Conservation (phyloP, 2,329 filamentous ascomycete species). For the Fusarium kyushuense region DNA sequence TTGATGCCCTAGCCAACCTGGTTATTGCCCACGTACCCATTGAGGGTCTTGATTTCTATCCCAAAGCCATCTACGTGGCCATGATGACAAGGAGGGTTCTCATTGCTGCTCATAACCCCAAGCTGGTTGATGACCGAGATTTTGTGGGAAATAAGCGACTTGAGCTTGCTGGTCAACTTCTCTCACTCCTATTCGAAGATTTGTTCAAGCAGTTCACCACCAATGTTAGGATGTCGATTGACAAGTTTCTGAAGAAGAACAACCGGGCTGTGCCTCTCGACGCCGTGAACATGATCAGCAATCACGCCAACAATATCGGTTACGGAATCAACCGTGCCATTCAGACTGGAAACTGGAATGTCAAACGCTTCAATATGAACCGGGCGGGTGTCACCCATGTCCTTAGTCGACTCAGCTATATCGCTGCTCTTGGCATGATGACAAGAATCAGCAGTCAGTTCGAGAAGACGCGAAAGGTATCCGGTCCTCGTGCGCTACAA, state of each 20-base stretch:
- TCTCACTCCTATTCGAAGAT: slow-evolving; percentile 96
- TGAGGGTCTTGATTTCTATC: slow-evolving; percentile 90
- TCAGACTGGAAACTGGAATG: slow-evolving; percentile 96
- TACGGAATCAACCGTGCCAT: slow-evolving; percentile 95
- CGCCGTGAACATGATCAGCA: slow-evolving; percentile 84
- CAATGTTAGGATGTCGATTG: slow-evolving; percentile 91
- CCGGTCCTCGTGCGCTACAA: slow-evolving; percentile 93
- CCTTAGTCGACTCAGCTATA: slow-evolving; percentile 93
- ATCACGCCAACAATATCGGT: slow-evolving; percentile 88
- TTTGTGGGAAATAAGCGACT: slow-evolving; percentile 98
- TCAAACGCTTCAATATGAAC: slow-evolving; percentile 99
- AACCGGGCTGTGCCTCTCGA: slow-evolving; percentile 91
- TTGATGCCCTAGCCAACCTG: slow-evolving; percentile 92
- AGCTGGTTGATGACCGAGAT: slow-evolving; percentile 93
- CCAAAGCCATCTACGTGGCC: slow-evolving; percentile 96
- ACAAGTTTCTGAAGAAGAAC: slow-evolving; percentile 95
- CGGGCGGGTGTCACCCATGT: slow-evolving; percentile 96
- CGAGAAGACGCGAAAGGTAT: slow-evolving; percentile 97
- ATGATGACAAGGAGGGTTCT: slow-evolving; percentile 97
- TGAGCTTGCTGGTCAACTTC: slow-evolving; percentile 92
- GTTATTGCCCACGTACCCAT: slow-evolving; percentile 96
- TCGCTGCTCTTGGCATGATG: slow-evolving; percentile 99
- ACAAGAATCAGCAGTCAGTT: slow-evolving; percentile 98
- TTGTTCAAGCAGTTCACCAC: slow-evolving; percentile 95
- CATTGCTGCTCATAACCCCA: slow-evolving; percentile 91